Conservation (phyloP, 306 rosid genomes). For the Chamaecrista fasciculata region DNA sequence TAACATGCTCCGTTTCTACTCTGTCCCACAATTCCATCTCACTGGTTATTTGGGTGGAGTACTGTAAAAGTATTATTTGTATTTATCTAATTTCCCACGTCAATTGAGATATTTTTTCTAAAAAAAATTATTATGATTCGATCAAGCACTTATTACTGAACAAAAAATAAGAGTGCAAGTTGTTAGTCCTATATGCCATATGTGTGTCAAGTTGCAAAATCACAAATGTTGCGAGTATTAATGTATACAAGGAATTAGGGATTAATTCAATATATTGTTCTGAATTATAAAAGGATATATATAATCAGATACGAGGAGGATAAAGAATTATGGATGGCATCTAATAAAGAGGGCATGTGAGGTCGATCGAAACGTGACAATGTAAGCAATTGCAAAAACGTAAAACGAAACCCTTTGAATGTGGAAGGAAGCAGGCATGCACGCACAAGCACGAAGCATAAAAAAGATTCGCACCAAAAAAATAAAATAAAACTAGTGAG, state of each 20-base stretch:
- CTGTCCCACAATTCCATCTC: no score
- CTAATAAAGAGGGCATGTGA: slow-evolving; percentile 11
- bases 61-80: no score
- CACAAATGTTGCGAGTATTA: background rate
- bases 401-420: background rate
- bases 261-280: background rate
- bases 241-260: background rate
- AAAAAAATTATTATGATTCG: no score
- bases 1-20: background rate
- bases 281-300: background rate
- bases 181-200: background rate
- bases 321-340: background rate
- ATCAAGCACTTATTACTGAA: no score
- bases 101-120: no score
- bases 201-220: background rate
- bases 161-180: no score
- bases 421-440: background rate
- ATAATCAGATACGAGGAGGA: background rate
- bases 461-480: background rate
- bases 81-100: no score
- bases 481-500: background rate
- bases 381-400: background rate
- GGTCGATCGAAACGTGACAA: background rate
- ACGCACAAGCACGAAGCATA: background rate
- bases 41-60: no score